Conservation (phyloP, 768 basidiomycete species). For the Mycena chlorophos region DNA sequence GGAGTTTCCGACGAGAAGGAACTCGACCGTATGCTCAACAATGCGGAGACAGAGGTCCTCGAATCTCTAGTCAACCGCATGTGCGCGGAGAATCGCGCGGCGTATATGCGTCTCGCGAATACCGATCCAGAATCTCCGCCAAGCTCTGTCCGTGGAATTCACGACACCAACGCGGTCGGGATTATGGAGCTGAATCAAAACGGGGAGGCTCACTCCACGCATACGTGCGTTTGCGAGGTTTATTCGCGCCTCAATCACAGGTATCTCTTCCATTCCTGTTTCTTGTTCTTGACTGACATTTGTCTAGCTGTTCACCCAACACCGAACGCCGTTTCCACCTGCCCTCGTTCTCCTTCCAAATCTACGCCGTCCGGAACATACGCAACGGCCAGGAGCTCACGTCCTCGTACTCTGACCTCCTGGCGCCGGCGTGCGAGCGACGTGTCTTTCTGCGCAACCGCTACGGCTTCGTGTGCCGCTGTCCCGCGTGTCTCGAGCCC, state of each 20-base stretch:
- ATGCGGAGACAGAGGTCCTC: background rate
- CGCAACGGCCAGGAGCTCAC: constrained; percentile 33
- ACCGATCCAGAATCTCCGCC: background rate
- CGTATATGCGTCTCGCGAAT: background rate
- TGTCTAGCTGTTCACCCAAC: constrained; percentile 27
- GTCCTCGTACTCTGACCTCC: constrained; percentile 25
- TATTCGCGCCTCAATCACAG: background rate
- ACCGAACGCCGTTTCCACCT: constrained; percentile 22
- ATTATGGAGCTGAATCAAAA: background rate
- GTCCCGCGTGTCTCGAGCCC: constrained; percentile 26
- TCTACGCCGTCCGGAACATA: constrained; percentile 28
- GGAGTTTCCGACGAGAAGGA: no score
- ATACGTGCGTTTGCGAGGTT: background rate
- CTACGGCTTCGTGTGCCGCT: constrained; percentile 35
- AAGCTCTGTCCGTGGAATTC: background rate
- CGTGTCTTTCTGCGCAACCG: constrained; percentile 26
- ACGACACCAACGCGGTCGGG: background rate
- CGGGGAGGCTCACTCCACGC: background rate
- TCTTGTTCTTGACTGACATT: background rate
- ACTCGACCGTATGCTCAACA: background rate
- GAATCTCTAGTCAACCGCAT: background rate
- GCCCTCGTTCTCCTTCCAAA: constrained; percentile 14
- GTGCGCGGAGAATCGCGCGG: background rate
- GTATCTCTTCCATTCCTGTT: background rate
- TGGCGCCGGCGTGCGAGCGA: constrained; percentile 23